Percentiles rank a stretch among this genome's conserved stretches.
Evolutionary conservation across 202 grass and related monocot genomes (phyloP).

Genomic region (Panicum hallii): DNA sequence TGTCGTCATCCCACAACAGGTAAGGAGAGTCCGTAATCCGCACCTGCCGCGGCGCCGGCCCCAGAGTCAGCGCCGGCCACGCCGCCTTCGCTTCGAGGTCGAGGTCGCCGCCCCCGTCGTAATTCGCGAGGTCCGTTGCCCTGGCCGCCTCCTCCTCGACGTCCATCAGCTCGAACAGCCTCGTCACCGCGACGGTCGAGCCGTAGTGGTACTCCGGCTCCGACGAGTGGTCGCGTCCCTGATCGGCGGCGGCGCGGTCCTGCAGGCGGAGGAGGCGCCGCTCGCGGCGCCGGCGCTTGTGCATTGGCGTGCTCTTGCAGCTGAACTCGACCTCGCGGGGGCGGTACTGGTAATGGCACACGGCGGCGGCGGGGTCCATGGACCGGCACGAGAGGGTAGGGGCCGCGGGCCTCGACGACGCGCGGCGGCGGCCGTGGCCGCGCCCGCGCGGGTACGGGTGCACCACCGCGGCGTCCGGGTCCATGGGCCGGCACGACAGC

Average conservation of each 20-base stretch:
- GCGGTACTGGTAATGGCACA: slow-evolving; percentile 60
- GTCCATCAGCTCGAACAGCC: slow-evolving; percentile 69
- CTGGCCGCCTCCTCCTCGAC: slow-evolving; percentile 41
- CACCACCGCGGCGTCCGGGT: slow-evolving; percentile 58
- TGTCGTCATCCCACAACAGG: slow-evolving; percentile 46
- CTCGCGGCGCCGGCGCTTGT: slow-evolving; percentile 42
- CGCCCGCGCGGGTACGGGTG: slow-evolving; percentile 46
- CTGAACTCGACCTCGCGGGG: slow-evolving; percentile 90
- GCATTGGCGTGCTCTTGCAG: slow-evolving; percentile 74
- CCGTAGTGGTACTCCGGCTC: slow-evolving; percentile 28
- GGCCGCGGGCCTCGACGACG: background rate
- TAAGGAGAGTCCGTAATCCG: slow-evolving; percentile 82
- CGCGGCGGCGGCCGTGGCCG: background rate
- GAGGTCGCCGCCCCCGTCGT: background rate
- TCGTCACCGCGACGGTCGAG: slow-evolving; percentile 47
- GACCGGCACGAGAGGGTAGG: slow-evolving; percentile 60
- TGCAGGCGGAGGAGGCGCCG: slow-evolving; percentile 35
- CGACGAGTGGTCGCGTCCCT: background rate
- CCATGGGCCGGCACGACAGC: slow-evolving; percentile 75
- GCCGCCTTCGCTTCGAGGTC: slow-evolving; percentile 15
- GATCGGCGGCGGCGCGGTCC: background rate
- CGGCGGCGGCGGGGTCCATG: slow-evolving; percentile 64
- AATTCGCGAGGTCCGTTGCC: background rate
- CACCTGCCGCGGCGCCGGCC: slow-evolving; percentile 45
- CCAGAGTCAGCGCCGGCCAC: slow-evolving; percentile 21